Percentiles rank a stretch among this genome's conserved stretches.
Evolutionary conservation across 75 land plant genomes (phyloP).

Genomic region (Cryptomeria japonica): DNA sequence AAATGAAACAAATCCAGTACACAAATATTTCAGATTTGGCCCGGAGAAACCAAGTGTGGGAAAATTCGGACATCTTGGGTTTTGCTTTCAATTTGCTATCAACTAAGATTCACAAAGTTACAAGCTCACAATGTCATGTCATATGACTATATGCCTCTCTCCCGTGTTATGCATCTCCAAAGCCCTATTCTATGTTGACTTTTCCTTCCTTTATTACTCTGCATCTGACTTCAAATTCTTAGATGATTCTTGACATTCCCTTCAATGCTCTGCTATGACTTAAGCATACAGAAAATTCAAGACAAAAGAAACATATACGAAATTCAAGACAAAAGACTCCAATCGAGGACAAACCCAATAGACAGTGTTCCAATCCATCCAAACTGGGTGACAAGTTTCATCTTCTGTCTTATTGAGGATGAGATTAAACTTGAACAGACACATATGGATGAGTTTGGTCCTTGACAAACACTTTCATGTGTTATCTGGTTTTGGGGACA

Average conservation of each 20-base stretch:
- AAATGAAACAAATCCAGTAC: neutral
- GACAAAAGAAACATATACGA: neutral
- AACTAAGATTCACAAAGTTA: neutral
- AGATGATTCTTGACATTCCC: neutral
- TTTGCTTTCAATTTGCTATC: neutral
- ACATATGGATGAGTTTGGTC: neutral
- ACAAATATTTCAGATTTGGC: neutral
- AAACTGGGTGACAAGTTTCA: neutral
- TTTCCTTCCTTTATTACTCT: neutral
- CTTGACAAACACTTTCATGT: neutral
- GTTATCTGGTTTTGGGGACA: neutral
- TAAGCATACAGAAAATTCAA: neutral
- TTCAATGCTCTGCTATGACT: neutral
- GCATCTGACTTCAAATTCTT: neutral
- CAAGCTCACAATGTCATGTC: neutral
- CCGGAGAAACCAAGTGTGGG: neutral
- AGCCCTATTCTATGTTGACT: neutral
- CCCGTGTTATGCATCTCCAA: neutral
- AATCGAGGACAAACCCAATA: neutral
- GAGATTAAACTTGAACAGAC: neutral
- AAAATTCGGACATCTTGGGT: neutral
- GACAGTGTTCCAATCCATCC: neutral
- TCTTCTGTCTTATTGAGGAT: neutral
- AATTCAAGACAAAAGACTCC: neutral
- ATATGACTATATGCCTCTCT: neutral